Base-by-base conservation (phyloP, 768 basidiomycete genomes). In the Mycena crocata region DNA sequence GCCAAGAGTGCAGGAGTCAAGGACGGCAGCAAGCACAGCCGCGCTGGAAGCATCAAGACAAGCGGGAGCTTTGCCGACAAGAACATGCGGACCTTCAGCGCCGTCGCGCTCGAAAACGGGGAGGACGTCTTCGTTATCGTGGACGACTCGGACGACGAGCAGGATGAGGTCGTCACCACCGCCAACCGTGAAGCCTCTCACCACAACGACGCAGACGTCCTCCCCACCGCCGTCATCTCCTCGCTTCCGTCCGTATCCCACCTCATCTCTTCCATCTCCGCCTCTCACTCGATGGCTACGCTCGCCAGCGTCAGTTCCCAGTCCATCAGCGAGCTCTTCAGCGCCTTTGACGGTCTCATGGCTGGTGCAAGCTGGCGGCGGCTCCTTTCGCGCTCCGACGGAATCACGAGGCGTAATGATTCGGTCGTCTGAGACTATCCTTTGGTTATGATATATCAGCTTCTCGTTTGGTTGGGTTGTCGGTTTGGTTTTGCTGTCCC, bases 181-280 rank as follows among this genome's bases (percentile, higher is more conserved):
- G n/a, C n/a, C 23, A 28, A 28, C 28, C 48, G 24, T n/a, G 26
- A 6, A 34, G 9, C 24, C 40, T 32, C 26, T 30, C 28, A 17
- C 21, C 12, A 28, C 21, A 13, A 26, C 45, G 1, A 55, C 40
- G 9, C 31, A 5, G 13, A 37, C 21, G 3, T 17, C 26, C 48
- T 52, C 39, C 39, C 30, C 23, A 45, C 21, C 24, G 39, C 35
- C 39, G 37, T 31, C 26, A 32, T 23, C 14, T 9, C 0, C 0
- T 9, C 13, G 31, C 8, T 31, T 3, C 7, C 3, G 14, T n/a
- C 51, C 3, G 12, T 21, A 19, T 4, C 23, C 4, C 37, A 30
- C 23, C 37, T 69, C 30, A 42, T 69, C 28, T 57, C 68, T 0
- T 69, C 64, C 9, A 69, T 69, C 26, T 65, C 68, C 1, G 64